Evolutionary conservation across 1,284 basidiomycete genomes (phyloP).

Genomic region (Macrocystidia cucumis): DNA sequence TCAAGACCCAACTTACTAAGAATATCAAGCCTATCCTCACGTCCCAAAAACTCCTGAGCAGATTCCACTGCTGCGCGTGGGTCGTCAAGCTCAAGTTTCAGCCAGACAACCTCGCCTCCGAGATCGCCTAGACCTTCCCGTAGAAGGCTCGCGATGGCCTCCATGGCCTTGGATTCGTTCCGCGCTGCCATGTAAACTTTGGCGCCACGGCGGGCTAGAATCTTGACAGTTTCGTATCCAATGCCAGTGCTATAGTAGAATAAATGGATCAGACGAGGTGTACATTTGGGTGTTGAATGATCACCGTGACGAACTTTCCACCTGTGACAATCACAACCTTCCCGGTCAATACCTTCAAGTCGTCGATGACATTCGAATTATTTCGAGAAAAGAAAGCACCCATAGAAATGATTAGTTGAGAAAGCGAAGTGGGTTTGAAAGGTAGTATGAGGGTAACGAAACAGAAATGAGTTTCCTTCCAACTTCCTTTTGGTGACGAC

Average conservation of each 20-base stretch:
- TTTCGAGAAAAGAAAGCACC: too few species aligned
- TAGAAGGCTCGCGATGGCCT: constrained; percentile 28
- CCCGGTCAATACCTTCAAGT: constrained; percentile 26
- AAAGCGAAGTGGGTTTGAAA: too few species aligned
- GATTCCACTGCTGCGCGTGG: constrained; percentile 32
- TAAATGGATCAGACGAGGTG: neutral
- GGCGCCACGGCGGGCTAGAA: constrained; percentile 30
- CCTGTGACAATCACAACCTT: constrained; percentile 33
- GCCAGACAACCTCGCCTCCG: constrained; percentile 32
- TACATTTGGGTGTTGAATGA: neutral
- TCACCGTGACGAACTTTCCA: constrained; percentile 22
- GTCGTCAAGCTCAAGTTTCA: constrained; percentile 37
- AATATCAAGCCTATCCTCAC: constrained; percentile 45
- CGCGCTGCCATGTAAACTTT: constrained; percentile 37
- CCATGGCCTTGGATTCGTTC: constrained; percentile 26
- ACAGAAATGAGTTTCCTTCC: too few species aligned
- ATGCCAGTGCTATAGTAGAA: constrained; percentile 25
- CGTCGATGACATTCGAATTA: constrained; percentile 12
- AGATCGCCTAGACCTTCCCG: constrained; percentile 28
- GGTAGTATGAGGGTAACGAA: too few species aligned
- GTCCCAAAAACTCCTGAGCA: constrained; percentile 35
- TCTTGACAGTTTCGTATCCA: constrained; percentile 28
- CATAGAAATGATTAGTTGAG: too few species aligned
- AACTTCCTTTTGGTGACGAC: too few species aligned
- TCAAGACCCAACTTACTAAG: constrained; percentile 28